Base-by-base conservation (phyloP, 441 rosid genomes). In the Lepidium campestre region DNA sequence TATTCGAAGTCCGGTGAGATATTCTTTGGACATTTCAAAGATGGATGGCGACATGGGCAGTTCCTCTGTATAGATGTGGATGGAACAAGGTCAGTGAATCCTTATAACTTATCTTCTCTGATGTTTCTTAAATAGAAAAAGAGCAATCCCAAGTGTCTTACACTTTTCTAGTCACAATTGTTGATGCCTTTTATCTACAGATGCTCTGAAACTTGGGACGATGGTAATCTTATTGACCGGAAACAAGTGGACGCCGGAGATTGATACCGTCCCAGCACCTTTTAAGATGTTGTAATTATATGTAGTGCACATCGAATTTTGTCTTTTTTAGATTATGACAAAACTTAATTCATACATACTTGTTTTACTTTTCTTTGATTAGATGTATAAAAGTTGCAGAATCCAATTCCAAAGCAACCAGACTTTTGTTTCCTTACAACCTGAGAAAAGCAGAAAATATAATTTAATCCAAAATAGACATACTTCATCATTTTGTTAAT, bases 1-100 rank as follows among this genome's bases (percentile, higher is more conserved):
- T 93, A 89, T 78, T 84, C 97, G 18, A 87, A 84, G 66, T 80
- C 81, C 2, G 99, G 97, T 12, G 84, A 89, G 46, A 78, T 91
- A 41, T 86, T 80, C 78, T 91, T 89, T 65, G 96, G 99, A 69
- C 79, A 83, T 45, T 93, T 93, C 74, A 83, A 80, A 80, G 96
- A 89, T 65, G 99, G 99, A 63, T 91, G 93, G 96, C 83, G 96
- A 54, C 85, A 91, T 34, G 97, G 97, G 15, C 76, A 64, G n/a
- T 89, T 91, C 68, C 91, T 91, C 45, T 89, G 93, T 76, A 87
- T 84, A 57, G 80, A 72, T 18, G 83, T 84, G 49, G 85, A 81
- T 67, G 99, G 97, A 82, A 74, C 78, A 77, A 93, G 99, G 98
- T 93, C 12, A 57, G 75, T 74, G 47, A 23, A 59, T 11, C 14